Percentiles rank a stretch among this genome's conserved stretches.
These are phyloP conservation scores for Uronychia setigera DNA, from an alignment of 73 alveolate species.

Conservation along the genomic window DNA sequence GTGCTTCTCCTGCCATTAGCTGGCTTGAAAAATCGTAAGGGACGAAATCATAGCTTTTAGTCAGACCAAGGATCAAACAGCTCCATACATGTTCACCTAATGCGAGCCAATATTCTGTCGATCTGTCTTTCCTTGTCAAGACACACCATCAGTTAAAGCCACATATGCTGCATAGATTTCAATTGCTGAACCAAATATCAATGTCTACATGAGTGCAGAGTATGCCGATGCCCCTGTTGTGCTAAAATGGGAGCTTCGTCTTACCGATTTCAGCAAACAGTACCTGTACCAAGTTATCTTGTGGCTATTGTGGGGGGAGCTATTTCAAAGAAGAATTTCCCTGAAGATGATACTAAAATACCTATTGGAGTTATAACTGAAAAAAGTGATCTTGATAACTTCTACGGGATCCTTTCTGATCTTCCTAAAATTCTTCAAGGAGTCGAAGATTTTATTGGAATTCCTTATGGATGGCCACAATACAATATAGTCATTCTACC, in stretches of 20 bases:
- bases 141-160: constrained; percentile 91
- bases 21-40: constrained; percentile 71
- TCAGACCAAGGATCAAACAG: constrained; percentile 53
- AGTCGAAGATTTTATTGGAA: constrained; percentile 66
- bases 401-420: constrained; percentile 54
- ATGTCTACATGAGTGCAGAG: constrained; percentile 74
- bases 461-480: constrained; percentile 79
- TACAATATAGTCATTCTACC: constrained; percentile 82
- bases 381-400: constrained; percentile 51
- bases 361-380: constrained; percentile 71
- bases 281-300: constrained; percentile 80
- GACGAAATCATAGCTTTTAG: background rate
- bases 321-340: constrained; percentile 49
- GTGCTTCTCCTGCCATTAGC: constrained; percentile 67
- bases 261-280: constrained; percentile 37
- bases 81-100: constrained; percentile 88
- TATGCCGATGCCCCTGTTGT: background rate
- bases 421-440: constrained; percentile 43
- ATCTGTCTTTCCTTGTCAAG: constrained; percentile 89
- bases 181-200: constrained; percentile 43
- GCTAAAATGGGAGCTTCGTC: constrained; percentile 36
- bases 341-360: constrained; percentile 40
- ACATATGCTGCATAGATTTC: constrained; percentile 78
- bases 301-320: constrained; percentile 82
- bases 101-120: constrained; percentile 89